Conservation (phyloP, 768 basidiomycete genomes). For the Phaffia australis region DNA sequence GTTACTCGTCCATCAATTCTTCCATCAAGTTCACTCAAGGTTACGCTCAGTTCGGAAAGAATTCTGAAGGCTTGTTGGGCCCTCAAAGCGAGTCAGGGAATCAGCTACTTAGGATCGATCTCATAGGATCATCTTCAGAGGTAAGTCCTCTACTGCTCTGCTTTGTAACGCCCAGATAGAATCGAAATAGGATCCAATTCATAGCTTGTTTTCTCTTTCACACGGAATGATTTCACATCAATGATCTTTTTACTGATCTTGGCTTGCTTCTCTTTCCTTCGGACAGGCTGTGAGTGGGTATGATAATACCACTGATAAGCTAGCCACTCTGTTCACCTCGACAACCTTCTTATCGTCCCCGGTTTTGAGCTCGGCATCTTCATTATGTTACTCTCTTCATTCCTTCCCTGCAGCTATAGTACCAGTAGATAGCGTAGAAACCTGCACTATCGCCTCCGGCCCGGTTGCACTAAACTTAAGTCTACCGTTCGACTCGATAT, state of each 20-base stretch:
- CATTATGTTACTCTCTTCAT: constrained; percentile 65
- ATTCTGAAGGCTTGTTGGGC: constrained; percentile 28
- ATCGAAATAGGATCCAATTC: neutral
- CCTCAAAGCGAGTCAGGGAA: constrained; percentile 31
- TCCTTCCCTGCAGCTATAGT: constrained; percentile 48
- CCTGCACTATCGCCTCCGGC: constrained; percentile 67
- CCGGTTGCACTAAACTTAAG: constrained; percentile 65
- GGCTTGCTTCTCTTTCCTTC: neutral
- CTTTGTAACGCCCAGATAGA: neutral
- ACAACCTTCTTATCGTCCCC: constrained; percentile 55
- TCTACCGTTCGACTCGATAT: constrained; percentile 53
- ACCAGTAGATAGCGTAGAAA: constrained; percentile 41
- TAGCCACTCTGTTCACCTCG: constrained; percentile 35
- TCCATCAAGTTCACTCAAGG: constrained; percentile 51
- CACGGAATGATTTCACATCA: too few species aligned
- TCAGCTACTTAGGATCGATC: constrained; percentile 34
- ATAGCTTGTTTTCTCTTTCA: neutral
- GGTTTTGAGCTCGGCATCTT: constrained; percentile 58
- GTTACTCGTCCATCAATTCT: constrained; percentile 26
- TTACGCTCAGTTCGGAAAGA: constrained; percentile 32
- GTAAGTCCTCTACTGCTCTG: constrained; percentile 42
- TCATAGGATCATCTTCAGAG: constrained; percentile 55
- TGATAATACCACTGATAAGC: constrained; percentile 51
- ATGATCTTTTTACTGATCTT: neutral
- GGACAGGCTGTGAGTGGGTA: constrained; percentile 39